A percentile compares a stretch with the other conserved stretches of the same genome.
Evolutionary conservation across 106 monocot species (phyloP).

Genomic region (Hemerocallis citrina): DNA sequence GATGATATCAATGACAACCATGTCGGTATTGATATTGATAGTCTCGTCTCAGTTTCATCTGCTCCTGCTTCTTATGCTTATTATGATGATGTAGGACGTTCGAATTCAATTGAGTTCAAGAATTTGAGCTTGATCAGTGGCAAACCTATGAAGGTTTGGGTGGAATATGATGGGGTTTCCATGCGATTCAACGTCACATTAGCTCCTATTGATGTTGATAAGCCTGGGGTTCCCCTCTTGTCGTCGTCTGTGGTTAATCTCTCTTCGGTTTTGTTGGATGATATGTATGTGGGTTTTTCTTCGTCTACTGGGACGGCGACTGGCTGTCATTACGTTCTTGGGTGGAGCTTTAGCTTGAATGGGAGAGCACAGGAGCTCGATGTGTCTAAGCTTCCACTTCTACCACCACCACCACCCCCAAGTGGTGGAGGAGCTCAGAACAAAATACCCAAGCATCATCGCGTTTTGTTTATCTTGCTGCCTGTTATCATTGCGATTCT

Average conservation of each 20-base stretch:
- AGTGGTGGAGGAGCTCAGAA: neutral
- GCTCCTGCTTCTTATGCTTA: conserved; percentile 8
- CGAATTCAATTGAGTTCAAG: neutral
- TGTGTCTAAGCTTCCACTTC: conserved; percentile 1
- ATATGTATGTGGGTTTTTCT: conserved; percentile 12
- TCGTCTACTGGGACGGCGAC: neutral
- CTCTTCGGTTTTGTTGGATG: conserved; percentile 1
- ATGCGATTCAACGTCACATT: neutral
- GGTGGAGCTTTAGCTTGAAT: conserved; percentile 13
- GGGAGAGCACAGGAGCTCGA: neutral
- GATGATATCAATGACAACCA: conserved; percentile 19
- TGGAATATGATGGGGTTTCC: neutral
- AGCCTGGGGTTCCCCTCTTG: conserved; percentile 1
- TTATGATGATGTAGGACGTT: neutral
- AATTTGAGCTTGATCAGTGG: conserved; percentile 16
- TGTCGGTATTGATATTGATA: conserved; percentile 21
- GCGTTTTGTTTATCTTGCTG: neutral
- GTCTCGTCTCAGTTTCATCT: neutral
- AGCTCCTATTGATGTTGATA: neutral
- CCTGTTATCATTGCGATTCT: neutral
- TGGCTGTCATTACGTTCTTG: conserved; percentile 3
- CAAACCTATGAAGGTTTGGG: conserved; percentile 10
- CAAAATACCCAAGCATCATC: neutral
- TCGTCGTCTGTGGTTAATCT: conserved; percentile 10
- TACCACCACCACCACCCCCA: neutral